These are phyloP conservation scores for Pleurotus pulmonarius DNA, from an alignment of 768 basidiomycete species.

Conservation along the genomic window DNA sequence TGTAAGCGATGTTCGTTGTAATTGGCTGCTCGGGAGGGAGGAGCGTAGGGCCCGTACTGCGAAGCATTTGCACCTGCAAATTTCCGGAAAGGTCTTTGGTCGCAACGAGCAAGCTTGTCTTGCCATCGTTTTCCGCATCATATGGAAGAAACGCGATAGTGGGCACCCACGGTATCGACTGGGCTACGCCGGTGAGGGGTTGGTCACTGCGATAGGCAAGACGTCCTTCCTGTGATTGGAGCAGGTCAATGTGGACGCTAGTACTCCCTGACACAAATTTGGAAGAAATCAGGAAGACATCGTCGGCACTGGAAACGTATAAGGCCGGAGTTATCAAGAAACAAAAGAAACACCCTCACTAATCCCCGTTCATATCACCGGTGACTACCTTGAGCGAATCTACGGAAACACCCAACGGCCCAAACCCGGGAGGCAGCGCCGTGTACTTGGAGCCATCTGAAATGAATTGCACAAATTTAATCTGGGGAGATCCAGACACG, in stretches of 20 bases:
- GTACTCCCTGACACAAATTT: background rate
- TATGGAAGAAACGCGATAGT: conserved; percentile 1
- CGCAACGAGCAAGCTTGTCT: conserved; percentile 1
- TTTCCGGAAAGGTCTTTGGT: conserved; percentile 1
- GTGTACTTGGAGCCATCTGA: background rate
- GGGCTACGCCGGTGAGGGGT: background rate
- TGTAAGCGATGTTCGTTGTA: background rate
- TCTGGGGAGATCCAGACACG: background rate
- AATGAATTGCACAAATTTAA: background rate
- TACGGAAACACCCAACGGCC: background rate
- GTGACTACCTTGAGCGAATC: background rate
- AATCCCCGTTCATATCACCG: background rate
- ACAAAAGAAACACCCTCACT: background rate
- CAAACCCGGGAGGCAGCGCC: background rate
- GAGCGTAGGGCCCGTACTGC: conserved; percentile 1
- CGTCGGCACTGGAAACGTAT: background rate
- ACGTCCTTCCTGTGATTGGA: background rate
- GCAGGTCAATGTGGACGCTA: background rate
- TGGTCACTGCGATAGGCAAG: background rate
- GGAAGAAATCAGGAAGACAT: conserved; percentile 4
- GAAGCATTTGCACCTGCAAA: conserved; percentile 1
- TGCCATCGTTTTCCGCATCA: conserved; percentile 1
- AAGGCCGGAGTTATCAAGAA: background rate
- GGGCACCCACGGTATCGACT: background rate
- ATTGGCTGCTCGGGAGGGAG: background rate